Evolutionary conservation across 1,284 basidiomycete species (phyloP).

Genomic region (Coriolopsis trogii): DNA sequence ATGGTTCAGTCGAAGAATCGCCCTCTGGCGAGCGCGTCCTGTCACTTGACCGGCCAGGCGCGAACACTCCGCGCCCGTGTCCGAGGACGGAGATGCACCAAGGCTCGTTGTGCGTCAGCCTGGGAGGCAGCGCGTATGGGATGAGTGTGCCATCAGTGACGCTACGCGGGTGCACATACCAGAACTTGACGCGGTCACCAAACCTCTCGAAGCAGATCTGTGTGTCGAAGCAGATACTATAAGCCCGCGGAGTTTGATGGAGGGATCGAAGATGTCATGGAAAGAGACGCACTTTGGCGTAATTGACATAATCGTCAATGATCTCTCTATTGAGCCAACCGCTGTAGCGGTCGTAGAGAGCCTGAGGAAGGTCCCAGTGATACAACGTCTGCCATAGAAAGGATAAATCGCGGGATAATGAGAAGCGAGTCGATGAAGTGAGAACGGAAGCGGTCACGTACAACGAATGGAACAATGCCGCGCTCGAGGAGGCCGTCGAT

Average conservation of each 20-base stretch:
- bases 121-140: conserved; percentile 26
- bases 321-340: conserved; percentile 74
- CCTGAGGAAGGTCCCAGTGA: conserved; percentile 80
- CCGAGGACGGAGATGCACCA: conserved; percentile 75
- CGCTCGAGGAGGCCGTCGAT: conserved; percentile 67
- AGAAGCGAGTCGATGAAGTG: conserved; percentile 4
- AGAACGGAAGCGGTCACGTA: conserved; percentile 37
- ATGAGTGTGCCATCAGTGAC: conserved; percentile 4
- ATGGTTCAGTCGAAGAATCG: conserved; percentile 69
- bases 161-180: conserved; percentile 41
- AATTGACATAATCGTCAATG: conserved; percentile 64
- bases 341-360: conserved; percentile 69
- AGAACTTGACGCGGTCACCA: conserved; percentile 77
- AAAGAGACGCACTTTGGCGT: conserved; percentile 50
- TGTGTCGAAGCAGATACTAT: neutral
- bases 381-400: conserved; percentile 60
- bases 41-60: conserved; percentile 70
- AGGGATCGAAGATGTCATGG: neutral
- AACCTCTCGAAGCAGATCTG: conserved; percentile 72
- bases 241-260: neutral
- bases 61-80: conserved; percentile 66
- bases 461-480: conserved; percentile 71
- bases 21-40: conserved; percentile 56
- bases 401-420: conserved; percentile 10
- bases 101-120: conserved; percentile 76